These are phyloP conservation scores for Penicillium hordei DNA, from an alignment of 2,329 filamentous ascomycete species.

Conservation along the genomic window DNA sequence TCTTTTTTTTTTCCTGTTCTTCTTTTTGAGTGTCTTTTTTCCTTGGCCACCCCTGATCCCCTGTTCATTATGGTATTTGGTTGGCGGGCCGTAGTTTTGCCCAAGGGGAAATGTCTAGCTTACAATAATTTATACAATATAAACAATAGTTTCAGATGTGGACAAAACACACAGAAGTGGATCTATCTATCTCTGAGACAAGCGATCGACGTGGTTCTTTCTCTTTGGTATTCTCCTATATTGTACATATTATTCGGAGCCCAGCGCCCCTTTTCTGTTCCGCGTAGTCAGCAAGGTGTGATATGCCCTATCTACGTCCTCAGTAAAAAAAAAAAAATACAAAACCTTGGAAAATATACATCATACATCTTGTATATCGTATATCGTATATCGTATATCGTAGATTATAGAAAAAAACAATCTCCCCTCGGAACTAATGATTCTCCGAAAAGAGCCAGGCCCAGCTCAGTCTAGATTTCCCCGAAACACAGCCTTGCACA, in stretches of 20 bases:
- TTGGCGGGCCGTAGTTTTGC: neutral
- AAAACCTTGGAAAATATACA: neutral
- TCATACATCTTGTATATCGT: neutral
- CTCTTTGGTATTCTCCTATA: neutral
- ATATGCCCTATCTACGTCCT: neutral
- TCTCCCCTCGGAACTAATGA: neutral
- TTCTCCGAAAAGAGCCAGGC: slow-evolving; percentile 1
- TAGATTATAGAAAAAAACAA: neutral
- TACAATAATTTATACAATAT: slow-evolving; percentile 5
- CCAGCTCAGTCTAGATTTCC: neutral
- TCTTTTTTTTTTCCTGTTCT: neutral
- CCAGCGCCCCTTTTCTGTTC: neutral
- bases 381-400: neutral
- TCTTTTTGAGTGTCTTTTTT: neutral
- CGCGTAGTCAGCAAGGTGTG: neutral
- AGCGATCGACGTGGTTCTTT: slow-evolving; percentile 5
- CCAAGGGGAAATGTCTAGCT: neutral
- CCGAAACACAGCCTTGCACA: neutral
- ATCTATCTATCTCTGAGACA: slow-evolving; percentile 9
- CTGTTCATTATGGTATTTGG: neutral
- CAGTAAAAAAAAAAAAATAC: neutral
- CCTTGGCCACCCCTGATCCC: neutral
- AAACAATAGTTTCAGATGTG: slow-evolving; percentile 13
- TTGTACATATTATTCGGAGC: neutral
- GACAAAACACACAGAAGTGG: slow-evolving; percentile 3